phyloP scores from a whole-genome alignment of 2,329 filamentous ascomycete genomes.

The Rachicladosporium sp. region DNA sequence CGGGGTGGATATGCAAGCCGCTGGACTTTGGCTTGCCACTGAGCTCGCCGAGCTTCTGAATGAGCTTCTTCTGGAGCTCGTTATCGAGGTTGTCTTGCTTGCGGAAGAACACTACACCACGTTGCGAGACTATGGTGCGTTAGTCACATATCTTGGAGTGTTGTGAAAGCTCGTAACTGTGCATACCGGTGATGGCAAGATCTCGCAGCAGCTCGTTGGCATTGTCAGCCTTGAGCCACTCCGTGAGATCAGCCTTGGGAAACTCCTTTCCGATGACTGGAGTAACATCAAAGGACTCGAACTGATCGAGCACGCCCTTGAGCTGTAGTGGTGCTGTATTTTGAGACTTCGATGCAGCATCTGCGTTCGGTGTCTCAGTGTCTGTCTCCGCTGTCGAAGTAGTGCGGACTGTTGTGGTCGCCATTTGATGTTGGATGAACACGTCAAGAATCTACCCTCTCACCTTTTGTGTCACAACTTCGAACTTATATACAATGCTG shows the following conservation, averaged over 20 bases:
- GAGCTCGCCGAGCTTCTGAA: conserved; percentile 46
- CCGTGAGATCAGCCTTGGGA: conserved; percentile 23
- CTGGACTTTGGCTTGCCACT: conserved; percentile 47
- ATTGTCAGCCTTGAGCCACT: conserved; percentile 23
- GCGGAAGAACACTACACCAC: conserved; percentile 60
- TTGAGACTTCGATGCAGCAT: not conserved
- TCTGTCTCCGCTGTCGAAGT: not conserved
- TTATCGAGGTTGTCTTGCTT: conserved; percentile 49
- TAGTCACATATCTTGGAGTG: not conserved
- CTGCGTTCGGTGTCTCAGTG: not conserved
- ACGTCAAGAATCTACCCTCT: too few relatives aligned
- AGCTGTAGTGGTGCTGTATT: conserved; percentile 22
- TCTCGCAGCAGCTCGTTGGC: conserved; percentile 28
- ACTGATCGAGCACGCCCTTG: conserved; percentile 30
- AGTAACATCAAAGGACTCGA: conserved; percentile 37
- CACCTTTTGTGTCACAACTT: too few relatives aligned
- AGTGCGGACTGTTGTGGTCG: conserved; percentile 1
- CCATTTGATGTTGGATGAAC: not conserved
- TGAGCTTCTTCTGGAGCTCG: conserved; percentile 52
- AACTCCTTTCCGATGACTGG: conserved; percentile 41
- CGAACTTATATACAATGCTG: too few relatives aligned
- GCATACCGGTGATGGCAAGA: conserved; percentile 45
- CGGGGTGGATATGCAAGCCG: conserved; percentile 48
- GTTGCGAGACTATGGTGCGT: conserved; percentile 44
- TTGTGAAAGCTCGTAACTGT: too few relatives aligned